A percentile compares a stretch with the other conserved stretches of the same genome.
Conservation (phyloP, 257 asterid genomes). For the Gynochthodes officinalis region DNA sequence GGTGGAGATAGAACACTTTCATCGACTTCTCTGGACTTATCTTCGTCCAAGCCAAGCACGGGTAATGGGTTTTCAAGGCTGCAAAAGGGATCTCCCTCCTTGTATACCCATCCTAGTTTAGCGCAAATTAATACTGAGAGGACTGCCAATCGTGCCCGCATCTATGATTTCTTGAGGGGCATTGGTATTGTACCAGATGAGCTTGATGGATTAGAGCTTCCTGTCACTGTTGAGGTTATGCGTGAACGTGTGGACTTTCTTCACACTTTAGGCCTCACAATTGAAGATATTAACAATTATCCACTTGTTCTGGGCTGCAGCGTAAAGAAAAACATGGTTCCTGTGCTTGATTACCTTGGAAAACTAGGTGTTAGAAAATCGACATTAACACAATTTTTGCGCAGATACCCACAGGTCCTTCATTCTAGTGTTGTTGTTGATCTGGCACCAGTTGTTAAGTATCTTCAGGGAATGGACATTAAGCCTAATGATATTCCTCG, state of each 20-base stretch:
- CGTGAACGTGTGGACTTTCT: slow-evolving; percentile 86
- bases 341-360: slow-evolving; percentile 94
- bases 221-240: slow-evolving; percentile 93
- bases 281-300: slow-evolving; percentile 87
- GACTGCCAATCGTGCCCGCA: slow-evolving; percentile 62
- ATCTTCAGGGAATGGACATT: slow-evolving; percentile 96
- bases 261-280: slow-evolving; percentile 80
- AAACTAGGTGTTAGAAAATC: slow-evolving; percentile 82
- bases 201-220: slow-evolving; percentile 95
- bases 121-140: slow-evolving; percentile 74
- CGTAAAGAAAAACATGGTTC: slow-evolving; percentile 96
- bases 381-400: slow-evolving; percentile 71
- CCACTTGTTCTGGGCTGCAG: slow-evolving; percentile 98
- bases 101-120: slow-evolving; percentile 81
- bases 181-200: slow-evolving; percentile 82
- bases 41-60: slow-evolving; percentile 33
- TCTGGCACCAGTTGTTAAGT: slow-evolving; percentile 84
- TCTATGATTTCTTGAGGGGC: slow-evolving; percentile 75
- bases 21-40: slow-evolving; percentile 25
- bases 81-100: slow-evolving; percentile 49
- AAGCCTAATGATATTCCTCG: slow-evolving; percentile 80
- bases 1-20: slow-evolving; percentile 47
- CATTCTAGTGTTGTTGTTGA: slow-evolving; percentile 97
- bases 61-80: slow-evolving; percentile 25
- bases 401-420: slow-evolving; percentile 88